A percentile compares a stretch with the other conserved stretches of the same genome.
These are phyloP conservation scores for Chlorella sp. DNA, from an alignment of 139 green algal genomes.

Conservation along the genomic window DNA sequence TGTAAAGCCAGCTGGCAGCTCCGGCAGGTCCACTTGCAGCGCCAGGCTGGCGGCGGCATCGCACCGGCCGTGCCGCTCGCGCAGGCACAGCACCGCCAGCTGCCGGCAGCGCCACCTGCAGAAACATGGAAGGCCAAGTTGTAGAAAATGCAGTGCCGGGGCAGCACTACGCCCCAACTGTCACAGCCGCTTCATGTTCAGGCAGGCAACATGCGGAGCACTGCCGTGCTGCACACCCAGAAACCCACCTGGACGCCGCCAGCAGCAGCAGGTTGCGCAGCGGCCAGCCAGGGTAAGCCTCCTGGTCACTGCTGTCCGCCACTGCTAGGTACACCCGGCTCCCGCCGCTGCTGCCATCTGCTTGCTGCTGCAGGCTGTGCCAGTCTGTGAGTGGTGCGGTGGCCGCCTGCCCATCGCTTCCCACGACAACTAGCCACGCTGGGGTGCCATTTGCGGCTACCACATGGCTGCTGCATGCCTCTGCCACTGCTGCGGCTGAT, in stretches of 20 bases:
- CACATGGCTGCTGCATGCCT: neutral
- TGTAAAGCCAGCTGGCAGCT: conserved; percentile 28
- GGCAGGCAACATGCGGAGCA: too few relatives aligned
- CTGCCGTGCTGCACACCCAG: too few relatives aligned
- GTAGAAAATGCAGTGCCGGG: too few relatives aligned
- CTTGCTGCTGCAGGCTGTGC: neutral
- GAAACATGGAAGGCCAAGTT: too few relatives aligned
- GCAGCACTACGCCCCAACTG: too few relatives aligned
- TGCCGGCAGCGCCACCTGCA: conserved; percentile 36
- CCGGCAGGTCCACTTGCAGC: conserved; percentile 63
- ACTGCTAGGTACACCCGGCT: conserved; percentile 65
- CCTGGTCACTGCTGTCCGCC: conserved; percentile 72
- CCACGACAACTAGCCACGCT: neutral
- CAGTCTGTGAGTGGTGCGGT: conserved; percentile 6
- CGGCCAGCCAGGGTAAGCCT: conserved; percentile 79
- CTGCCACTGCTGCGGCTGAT: neutral
- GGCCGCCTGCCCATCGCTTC: neutral
- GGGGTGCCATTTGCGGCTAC: neutral
- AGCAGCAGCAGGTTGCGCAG: conserved; percentile 91
- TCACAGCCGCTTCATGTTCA: too few relatives aligned
- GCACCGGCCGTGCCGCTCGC: conserved; percentile 51
- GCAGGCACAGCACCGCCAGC: conserved; percentile 81
- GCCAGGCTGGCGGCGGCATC: conserved; percentile 48
- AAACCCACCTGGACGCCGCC: conserved; percentile 52
- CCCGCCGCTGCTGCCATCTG: neutral